phyloP scores from a whole-genome alignment of 2,329 filamentous ascomycete species.

The Arachnomyces sp. region DNA sequence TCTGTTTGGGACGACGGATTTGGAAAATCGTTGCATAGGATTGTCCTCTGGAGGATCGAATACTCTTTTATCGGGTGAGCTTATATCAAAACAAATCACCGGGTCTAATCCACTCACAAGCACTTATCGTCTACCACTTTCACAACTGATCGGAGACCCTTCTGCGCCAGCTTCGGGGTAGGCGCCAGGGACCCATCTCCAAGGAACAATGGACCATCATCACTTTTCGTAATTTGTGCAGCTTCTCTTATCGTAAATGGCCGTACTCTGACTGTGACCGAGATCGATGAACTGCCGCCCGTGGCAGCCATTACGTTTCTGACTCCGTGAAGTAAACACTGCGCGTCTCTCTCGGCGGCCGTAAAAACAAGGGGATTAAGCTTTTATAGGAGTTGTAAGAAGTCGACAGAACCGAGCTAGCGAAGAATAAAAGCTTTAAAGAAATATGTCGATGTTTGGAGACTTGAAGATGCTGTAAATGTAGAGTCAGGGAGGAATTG shows the following conservation, averaged over 20 bases:
- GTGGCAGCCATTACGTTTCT: slow-evolving; percentile 30
- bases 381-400: neutral
- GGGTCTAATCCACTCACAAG: slow-evolving; percentile 57
- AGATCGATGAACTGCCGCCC: slow-evolving; percentile 43
- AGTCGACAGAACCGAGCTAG: too few relatives aligned
- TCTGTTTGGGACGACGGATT: slow-evolving; percentile 70
- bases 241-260: slow-evolving; percentile 82
- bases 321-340: slow-evolving; percentile 1
- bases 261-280: slow-evolving; percentile 52
- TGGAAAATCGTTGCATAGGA: slow-evolving; percentile 78
- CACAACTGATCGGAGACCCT: slow-evolving; percentile 83
- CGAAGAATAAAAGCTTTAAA: too few relatives aligned
- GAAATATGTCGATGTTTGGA: neutral
- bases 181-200: slow-evolving; percentile 93
- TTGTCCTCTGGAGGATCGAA: slow-evolving; percentile 97
- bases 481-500: neutral
- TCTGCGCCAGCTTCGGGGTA: slow-evolving; percentile 73
- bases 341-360: neutral
- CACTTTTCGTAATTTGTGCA: slow-evolving; percentile 68
- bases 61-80: slow-evolving; percentile 51
- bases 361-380: slow-evolving; percentile 3
- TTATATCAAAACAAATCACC: slow-evolving; percentile 2
- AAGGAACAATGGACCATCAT: slow-evolving; percentile 87
- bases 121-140: slow-evolving; percentile 96
- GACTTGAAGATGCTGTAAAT: neutral